Conservation (phyloP, 441 rosid genomes). For the Viola pubescens region DNA sequence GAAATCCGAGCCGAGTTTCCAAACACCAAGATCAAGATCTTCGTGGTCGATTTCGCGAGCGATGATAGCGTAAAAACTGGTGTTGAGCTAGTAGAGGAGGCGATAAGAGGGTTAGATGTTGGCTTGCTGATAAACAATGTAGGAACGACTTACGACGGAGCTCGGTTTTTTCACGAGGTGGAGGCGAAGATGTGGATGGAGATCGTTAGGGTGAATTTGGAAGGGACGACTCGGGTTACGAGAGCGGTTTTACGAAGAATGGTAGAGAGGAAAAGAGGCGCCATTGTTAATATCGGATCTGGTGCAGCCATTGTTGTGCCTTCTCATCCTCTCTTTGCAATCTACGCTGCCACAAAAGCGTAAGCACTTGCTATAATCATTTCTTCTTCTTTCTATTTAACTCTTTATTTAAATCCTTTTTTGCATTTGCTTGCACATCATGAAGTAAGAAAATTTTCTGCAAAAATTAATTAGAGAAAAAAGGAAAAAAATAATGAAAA, state of each 20-base stretch:
- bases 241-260: slow-evolving; percentile 49
- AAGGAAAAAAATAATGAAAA: no score
- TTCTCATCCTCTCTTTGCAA: slow-evolving; percentile 76
- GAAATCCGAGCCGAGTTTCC: slow-evolving; percentile 35
- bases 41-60: slow-evolving; percentile 47
- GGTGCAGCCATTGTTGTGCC: slow-evolving; percentile 80
- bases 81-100: slow-evolving; percentile 33
- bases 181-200: slow-evolving; percentile 56
- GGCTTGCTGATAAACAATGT: slow-evolving; percentile 75
- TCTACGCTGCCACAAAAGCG: slow-evolving; percentile 95
- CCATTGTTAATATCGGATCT: slow-evolving; percentile 75
- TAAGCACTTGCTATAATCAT: slow-evolving; percentile 22
- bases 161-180: slow-evolving; percentile 73
- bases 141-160: slow-evolving; percentile 64
- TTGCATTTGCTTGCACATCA: neutral
- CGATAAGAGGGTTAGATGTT: slow-evolving; percentile 41
- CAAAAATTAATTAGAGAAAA: no score
- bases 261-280: slow-evolving; percentile 60
- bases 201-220: slow-evolving; percentile 56
- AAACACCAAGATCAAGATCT: slow-evolving; percentile 28
- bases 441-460: no score
- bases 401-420: neutral
- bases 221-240: slow-evolving; percentile 49
- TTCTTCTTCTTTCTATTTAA: neutral
- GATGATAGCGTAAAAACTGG: slow-evolving; percentile 13